These are phyloP conservation scores for Paratrypanosoma confusum DNA, from an alignment of 208 protist genomes.

Conservation along the genomic window DNA sequence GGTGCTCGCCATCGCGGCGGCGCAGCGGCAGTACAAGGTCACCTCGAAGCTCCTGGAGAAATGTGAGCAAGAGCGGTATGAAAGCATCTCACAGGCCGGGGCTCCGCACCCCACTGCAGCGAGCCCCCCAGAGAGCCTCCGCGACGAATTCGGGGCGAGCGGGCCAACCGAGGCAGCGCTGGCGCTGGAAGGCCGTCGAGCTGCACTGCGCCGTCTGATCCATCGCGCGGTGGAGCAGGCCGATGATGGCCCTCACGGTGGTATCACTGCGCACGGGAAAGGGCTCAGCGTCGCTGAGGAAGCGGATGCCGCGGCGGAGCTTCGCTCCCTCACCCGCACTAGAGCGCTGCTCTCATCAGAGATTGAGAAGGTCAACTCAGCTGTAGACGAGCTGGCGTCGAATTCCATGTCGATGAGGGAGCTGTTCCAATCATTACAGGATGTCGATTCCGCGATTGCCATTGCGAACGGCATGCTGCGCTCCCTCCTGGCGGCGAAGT, in stretches of 20 bases:
- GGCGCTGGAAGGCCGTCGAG: no score
- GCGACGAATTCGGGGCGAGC: conserved; percentile 21
- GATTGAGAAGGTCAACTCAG: conserved; percentile 59
- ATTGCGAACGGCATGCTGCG: conserved; percentile 42
- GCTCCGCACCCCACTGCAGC: conserved; percentile 9
- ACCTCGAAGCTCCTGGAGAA: conserved; percentile 20
- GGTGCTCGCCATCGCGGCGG: conserved; percentile 26
- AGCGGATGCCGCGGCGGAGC: conserved; percentile 19
- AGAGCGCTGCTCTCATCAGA: conserved; percentile 59
- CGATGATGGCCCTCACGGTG: no score
- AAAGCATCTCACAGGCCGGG: conserved; percentile 13
- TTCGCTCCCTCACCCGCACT: conserved; percentile 65
- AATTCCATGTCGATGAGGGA: conserved; percentile 28
- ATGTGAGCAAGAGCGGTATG: no score
- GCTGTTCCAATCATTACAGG: conserved; percentile 40
- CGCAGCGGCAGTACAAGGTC: no score
- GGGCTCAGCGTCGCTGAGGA: no score
- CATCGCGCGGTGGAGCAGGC: no score
- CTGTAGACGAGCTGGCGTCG: conserved; percentile 35
- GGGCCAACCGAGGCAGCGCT: no score
- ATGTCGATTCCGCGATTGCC: conserved; percentile 58
- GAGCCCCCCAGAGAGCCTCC: conserved; percentile 2
- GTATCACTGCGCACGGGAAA: no score
- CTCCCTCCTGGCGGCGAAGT: conserved; percentile 45
- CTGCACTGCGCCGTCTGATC: no score